Base-by-base conservation (phyloP, 1,284 basidiomycete genomes). In the Cutaneotrichosporon sp. region DNA sequence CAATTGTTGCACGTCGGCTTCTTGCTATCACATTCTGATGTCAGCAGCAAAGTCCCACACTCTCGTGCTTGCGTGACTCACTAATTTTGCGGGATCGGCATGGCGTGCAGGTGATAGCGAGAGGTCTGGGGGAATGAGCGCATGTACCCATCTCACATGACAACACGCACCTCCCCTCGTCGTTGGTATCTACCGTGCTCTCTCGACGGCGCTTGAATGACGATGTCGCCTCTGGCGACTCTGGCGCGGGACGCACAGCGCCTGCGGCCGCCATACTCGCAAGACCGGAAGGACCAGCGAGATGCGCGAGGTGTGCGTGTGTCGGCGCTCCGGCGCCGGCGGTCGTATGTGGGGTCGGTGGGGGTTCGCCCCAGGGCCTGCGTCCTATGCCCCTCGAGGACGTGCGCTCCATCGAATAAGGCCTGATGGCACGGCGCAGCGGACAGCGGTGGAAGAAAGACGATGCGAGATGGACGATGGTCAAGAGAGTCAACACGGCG, bases 1-100 rank as follows among this genome's bases (percentile, higher is more conserved):
- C 76, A 77, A 49, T 77, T 74, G 40, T 66, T 65, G 58, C 76
- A 77, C 4, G 60, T 63, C 5, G 73, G 74, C 39, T 69, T 69
- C 1, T 49, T 52, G 13, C 73, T 73, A 52, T 77, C 75, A 51
- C 76, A 77, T 41, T 60, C 59, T 60, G 52, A 0, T 15, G 46
- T 46, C 40, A 51, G 49, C 33, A 12, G 13, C 41, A 34, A 20
- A 13, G 35, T 17, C 18, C 10, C n/a, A n/a, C n/a, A n/a, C n/a
- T 7, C 26, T 30, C 10, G 26, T 30, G 26, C 26, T n/a, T 14
- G 1, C 12, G 4, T n/a, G 23, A 38, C 48, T n/a, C 18, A 57
- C 59, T 60, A 42, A 60, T 57, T 39, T 60, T 60, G 14, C 59
- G 50, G 9, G 52, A 46, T 1, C 59, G 52, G 36, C 59, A 60